These are phyloP conservation scores for Aegle marmelos DNA, from an alignment of 345 rosid species.

Conservation along the genomic window DNA sequence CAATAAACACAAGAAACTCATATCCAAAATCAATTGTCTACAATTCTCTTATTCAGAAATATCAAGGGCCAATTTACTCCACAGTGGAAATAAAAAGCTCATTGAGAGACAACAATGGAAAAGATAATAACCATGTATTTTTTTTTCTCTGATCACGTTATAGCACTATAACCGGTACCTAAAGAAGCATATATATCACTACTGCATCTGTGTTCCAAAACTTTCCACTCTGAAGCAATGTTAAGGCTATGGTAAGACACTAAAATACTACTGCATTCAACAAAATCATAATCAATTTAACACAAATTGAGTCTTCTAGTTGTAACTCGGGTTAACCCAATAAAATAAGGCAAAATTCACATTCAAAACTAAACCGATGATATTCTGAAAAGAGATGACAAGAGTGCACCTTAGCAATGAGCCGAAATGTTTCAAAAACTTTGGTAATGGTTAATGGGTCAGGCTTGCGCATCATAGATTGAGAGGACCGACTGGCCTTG, in stretches of 20 bases:
- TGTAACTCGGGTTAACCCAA: no score
- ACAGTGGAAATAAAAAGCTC: not conserved
- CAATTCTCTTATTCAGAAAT: not conserved
- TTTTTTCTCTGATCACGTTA: not conserved
- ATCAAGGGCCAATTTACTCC: not conserved
- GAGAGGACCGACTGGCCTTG: conserved; percentile 88
- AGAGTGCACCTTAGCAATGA: conserved; percentile 75
- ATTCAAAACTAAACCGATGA: not conserved
- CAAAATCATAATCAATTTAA: conserved; percentile 6
- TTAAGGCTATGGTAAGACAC: not conserved
- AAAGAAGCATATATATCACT: not conserved
- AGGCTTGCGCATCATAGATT: conserved; percentile 88
- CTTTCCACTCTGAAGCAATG: not conserved
- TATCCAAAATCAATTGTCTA: not conserved
- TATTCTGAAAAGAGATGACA: not conserved
- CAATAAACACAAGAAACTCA: not conserved
- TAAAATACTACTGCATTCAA: not conserved
- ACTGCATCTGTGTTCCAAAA: not conserved
- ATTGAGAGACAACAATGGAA: not conserved
- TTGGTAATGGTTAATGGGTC: conserved; percentile 72
- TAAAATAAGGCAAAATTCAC: not conserved
- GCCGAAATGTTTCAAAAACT: conserved; percentile 72
- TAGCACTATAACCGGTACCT: not conserved
- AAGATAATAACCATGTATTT: not conserved
- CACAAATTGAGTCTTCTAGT: not conserved